A percentile compares a stretch with the other conserved stretches of the same genome.
Conservation (phyloP, 495 filamentous ascomycete genomes). For the Penicillium maclennaniae region DNA sequence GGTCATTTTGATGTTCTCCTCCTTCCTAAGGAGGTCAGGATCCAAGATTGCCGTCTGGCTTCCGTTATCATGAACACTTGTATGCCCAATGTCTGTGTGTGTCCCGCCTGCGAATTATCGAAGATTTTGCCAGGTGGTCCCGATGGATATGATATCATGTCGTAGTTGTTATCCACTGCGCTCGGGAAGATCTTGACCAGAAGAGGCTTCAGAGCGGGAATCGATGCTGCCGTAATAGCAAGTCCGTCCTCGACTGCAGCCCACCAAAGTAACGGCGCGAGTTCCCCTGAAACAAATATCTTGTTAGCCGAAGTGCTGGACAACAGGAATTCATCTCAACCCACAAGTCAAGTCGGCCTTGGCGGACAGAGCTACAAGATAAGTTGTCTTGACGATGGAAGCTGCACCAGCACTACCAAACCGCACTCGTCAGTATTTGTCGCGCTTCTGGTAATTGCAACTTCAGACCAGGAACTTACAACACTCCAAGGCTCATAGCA, state of each 20-base stretch:
- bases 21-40: not conserved
- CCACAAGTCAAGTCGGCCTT: constrained; percentile 21
- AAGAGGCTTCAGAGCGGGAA: constrained; percentile 17
- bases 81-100: constrained; percentile 14
- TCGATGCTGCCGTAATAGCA: constrained; percentile 19
- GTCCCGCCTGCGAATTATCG: constrained; percentile 14
- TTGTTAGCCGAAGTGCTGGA: not conserved
- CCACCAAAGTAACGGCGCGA: constrained; percentile 18
- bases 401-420: constrained; percentile 12
- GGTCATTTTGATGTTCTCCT: constrained; percentile 17
- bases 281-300: constrained; percentile 8
- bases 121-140: constrained; percentile 5
- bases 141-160: constrained; percentile 14
- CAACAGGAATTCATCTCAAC: not conserved
- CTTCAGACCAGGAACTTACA: constrained; percentile 8
- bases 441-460: not conserved
- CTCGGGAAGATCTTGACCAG: constrained; percentile 12
- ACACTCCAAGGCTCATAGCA: constrained; percentile 22
- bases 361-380: constrained; percentile 12
- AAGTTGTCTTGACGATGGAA: constrained; percentile 19
- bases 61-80: not conserved
- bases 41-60: constrained; percentile 17
- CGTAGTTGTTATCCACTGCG: constrained; percentile 10
- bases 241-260: constrained; percentile 22
- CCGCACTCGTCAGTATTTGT: not conserved